Percentiles rank a stretch among this genome's conserved stretches.
Evolutionary conservation across 73 alveolate species (phyloP).

Genomic region (Stentor coeruleus): DNA sequence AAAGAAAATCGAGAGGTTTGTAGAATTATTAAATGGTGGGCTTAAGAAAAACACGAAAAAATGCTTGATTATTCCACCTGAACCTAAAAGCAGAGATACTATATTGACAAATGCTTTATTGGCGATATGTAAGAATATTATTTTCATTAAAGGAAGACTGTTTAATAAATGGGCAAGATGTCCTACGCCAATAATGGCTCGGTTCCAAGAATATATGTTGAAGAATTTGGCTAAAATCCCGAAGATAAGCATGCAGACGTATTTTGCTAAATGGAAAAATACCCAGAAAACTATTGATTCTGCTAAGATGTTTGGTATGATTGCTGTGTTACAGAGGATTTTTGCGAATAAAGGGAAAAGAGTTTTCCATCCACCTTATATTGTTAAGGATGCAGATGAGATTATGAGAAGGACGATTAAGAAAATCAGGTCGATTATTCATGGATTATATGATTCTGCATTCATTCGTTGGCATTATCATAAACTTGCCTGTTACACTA

Average conservation of each 20-base stretch:
- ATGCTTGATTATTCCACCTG: constrained; percentile 6
- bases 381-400: constrained; percentile 20
- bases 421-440: neutral
- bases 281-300: neutral
- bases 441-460: neutral
- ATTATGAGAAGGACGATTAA: constrained; percentile 1
- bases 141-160: neutral
- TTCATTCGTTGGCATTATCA: neutral
- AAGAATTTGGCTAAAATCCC: neutral
- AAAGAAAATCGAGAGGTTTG: neutral
- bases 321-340: neutral
- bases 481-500: neutral
- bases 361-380: constrained; percentile 20
- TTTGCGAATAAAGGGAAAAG: neutral
- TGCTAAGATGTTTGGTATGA: neutral
- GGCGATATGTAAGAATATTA: neutral
- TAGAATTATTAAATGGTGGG: neutral
- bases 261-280: neutral
- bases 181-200: neutral
- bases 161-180: constrained; percentile 21
- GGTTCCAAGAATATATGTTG: neutral
- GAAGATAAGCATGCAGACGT: neutral
- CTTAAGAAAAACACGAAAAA: neutral
- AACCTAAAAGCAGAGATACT: neutral
- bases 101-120: neutral